Base-by-base conservation (phyloP, 805 yeast species). In the Teunomyces kruisii region DNA sequence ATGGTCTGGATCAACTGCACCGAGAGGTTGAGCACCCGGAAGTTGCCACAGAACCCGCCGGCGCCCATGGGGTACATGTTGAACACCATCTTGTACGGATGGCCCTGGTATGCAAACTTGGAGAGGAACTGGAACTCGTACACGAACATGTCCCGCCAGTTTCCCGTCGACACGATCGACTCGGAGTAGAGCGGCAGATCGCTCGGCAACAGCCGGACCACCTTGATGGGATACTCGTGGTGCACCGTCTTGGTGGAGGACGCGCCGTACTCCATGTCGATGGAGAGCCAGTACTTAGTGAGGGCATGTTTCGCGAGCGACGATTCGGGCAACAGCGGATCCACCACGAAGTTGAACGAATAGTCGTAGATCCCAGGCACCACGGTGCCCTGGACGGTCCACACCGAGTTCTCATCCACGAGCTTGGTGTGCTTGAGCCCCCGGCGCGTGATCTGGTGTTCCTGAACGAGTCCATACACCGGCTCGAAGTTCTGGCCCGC, bases 131-230 rank as follows among this genome's bases (percentile, higher is more conserved):
- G 35, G 33, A 54, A 51, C 33, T 55, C 57, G 33, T 55, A 55
- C 12, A 49, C 43, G 4, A 56, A 40, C 12, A 53, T 16, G 28
- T 48, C 43, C 24, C 56, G 33, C 59, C 59, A 56, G 36, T 50
- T 51, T 8, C 59, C 59, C 1, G 52, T 42, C 15, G 51, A 52
- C 28, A 49, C 42, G 6, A 55, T 30, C 3, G 56, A 45, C 31
- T 32, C 40, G 6, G 43, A 22, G 8, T 17, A 12, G 22, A 31
- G 24, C 13, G 43, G 27, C 24, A 31, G 28, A 16, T 22, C 30
- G 16, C 15, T 29, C n/a, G 17, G 14, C 19, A 26, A 9, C 10
- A 38, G 24, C 26, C 42, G 42, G 6, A 30, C 15, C 9, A 35
- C 12, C 12, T 24, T 14, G 15, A 35, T 22, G 27, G 38, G 28